Percentiles rank a stretch among this genome's conserved stretches.
phyloP scores from a whole-genome alignment of 73 alveolate species.

The Paramecium primaurelia region DNA sequence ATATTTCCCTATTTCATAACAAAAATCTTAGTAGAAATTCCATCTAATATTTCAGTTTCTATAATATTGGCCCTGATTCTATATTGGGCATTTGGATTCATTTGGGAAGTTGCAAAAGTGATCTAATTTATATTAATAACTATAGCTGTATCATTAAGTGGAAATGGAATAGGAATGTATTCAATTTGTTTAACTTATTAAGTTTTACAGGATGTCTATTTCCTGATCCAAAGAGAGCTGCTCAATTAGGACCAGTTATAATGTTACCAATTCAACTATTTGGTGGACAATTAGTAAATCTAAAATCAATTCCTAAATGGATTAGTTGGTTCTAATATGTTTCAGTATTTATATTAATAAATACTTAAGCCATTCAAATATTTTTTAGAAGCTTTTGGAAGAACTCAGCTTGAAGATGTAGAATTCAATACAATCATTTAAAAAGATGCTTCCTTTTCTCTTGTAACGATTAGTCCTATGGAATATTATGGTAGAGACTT shows the following conservation, averaged over 20 bases:
- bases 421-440: background rate
- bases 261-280: background rate
- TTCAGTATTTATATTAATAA: background rate
- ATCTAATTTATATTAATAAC: background rate
- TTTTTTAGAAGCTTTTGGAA: conserved; percentile 15
- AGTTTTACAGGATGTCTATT: conserved; percentile 35
- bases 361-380: conserved; percentile 18
- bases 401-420: conserved; percentile 6
- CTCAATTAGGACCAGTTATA: background rate
- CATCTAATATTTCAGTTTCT: background rate
- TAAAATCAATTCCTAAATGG: background rate
- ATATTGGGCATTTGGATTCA: conserved; percentile 1
- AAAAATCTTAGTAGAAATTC: conserved; percentile 5
- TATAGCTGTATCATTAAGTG: conserved; percentile 15
- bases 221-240: conserved; percentile 24
- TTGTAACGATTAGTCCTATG: background rate
- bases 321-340: conserved; percentile 25
- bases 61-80: background rate
- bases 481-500: background rate
- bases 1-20: conserved; percentile 13
- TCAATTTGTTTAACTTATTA: background rate
- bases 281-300: conserved; percentile 1
- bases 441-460: background rate
- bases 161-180: conserved; percentile 53
- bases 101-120: background rate